Conservation (phyloP, 495 filamentous ascomycete species). For the Hypoxylon crocopeplum region DNA sequence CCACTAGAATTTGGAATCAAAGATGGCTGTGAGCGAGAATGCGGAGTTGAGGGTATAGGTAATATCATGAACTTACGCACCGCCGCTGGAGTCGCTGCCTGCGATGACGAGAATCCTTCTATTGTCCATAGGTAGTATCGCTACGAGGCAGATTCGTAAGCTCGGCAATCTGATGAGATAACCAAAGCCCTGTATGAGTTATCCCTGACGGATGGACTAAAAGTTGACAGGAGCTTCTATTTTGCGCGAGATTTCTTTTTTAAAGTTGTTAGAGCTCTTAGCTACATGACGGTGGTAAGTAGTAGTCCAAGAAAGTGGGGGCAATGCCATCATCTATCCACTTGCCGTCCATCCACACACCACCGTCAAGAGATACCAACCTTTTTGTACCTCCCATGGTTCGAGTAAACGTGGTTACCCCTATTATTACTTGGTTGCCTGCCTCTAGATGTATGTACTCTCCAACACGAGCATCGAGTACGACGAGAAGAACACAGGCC, state of each 20-base stretch:
- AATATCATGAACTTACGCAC: constrained; percentile 68
- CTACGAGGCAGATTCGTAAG: background rate
- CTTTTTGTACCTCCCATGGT: too few species aligned
- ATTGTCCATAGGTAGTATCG: constrained; percentile 27
- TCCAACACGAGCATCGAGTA: too few species aligned
- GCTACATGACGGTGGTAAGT: background rate
- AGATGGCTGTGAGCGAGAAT: constrained; percentile 10
- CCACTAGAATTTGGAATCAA: constrained; percentile 61
- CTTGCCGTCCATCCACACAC: constrained; percentile 3
- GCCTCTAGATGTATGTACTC: too few species aligned
- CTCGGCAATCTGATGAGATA: background rate
- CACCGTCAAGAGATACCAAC: too few species aligned
- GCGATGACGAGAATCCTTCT: constrained; percentile 79
- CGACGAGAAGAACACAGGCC: too few species aligned
- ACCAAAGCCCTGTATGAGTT: background rate
- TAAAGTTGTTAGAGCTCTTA: background rate
- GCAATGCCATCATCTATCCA: constrained; percentile 6
- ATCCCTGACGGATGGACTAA: too few species aligned
- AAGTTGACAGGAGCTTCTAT: too few species aligned
- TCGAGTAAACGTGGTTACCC: too few species aligned
- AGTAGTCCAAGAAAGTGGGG: constrained; percentile 14
- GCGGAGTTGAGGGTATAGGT: constrained; percentile 14
- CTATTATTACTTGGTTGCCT: too few species aligned
- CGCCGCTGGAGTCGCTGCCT: constrained; percentile 85
- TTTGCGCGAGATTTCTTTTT: constrained; percentile 25